These are phyloP conservation scores for Castanea mollissima DNA, from an alignment of 306 rosid genomes.

Conservation along the genomic window DNA sequence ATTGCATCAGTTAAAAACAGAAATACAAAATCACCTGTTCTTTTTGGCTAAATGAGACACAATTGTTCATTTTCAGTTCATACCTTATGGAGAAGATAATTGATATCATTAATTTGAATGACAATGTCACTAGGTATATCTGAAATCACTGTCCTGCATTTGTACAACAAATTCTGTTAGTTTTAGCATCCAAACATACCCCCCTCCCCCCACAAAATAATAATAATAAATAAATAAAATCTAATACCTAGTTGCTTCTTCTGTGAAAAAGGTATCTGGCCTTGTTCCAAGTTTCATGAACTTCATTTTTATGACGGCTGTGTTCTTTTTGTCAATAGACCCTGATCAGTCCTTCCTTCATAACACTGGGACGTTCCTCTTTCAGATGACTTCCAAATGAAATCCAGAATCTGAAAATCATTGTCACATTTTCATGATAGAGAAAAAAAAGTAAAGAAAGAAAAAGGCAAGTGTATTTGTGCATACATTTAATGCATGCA, in stretches of 20 bases:
- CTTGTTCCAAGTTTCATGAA: constrained; percentile 96
- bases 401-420: constrained; percentile 13
- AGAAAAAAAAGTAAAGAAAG: neutral
- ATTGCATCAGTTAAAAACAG: neutral
- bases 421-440: neutral
- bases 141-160: constrained; percentile 68
- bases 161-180: constrained; percentile 5
- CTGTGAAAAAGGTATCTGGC: constrained; percentile 82
- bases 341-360: constrained; percentile 32
- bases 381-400: neutral
- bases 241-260: constrained; percentile 83
- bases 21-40: neutral
- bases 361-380: constrained; percentile 1
- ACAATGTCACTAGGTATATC: constrained; percentile 65
- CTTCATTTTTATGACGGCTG: constrained; percentile 56
- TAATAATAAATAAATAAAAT: too few species aligned
- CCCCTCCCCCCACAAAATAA: too few species aligned
- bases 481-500: constrained; percentile 19
- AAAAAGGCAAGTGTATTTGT: neutral
- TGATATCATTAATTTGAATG: constrained; percentile 58
- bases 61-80: neutral
- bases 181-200: neutral
- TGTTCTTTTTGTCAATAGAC: constrained; percentile 27
- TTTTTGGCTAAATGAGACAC: neutral
- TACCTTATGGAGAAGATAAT: constrained; percentile 86